These are phyloP conservation scores for Pyrenophora tritici-repentis DNA, from an alignment of 2,329 filamentous ascomycete genomes.

Conservation along the genomic window DNA sequence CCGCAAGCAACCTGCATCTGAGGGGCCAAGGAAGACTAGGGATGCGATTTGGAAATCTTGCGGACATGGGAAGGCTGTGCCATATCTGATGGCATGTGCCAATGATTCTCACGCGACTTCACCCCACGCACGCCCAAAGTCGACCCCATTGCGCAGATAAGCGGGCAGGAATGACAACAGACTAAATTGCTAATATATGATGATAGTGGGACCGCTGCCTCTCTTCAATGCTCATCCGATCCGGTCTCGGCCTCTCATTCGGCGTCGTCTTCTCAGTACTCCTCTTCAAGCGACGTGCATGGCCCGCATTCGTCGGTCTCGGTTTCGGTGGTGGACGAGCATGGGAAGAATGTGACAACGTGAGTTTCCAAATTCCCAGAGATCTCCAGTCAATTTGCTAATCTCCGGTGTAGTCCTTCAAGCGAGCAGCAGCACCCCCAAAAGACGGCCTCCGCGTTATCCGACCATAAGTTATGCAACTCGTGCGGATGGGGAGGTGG, in stretches of 20 bases:
- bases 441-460: slow-evolving; percentile 56
- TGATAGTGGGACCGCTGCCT: slow-evolving; percentile 97
- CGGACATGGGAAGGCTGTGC: not conserved
- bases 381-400: slow-evolving; percentile 2
- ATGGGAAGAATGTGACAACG: slow-evolving; percentile 96
- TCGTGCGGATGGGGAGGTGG: slow-evolving; percentile 5
- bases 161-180: not conserved
- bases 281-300: slow-evolving; percentile 95
- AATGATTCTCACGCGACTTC: slow-evolving; percentile 18
- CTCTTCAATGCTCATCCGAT: slow-evolving; percentile 96
- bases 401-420: slow-evolving; percentile 53
- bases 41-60: not conserved
- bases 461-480: slow-evolving; percentile 45
- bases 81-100: not conserved
- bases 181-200: slow-evolving; percentile 26
- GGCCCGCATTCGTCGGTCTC: slow-evolving; percentile 92
- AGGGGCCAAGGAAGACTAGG: not conserved
- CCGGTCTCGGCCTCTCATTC: slow-evolving; percentile 92
- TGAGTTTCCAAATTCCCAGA: slow-evolving; percentile 36
- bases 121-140: not conserved
- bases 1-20: not conserved
- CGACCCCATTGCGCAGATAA: slow-evolving; percentile 1
- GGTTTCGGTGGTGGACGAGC: slow-evolving; percentile 96
- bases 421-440: slow-evolving; percentile 54
- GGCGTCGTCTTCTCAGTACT: slow-evolving; percentile 98